These are phyloP conservation scores for Candolleomyces efflorescens DNA, from an alignment of 768 basidiomycete species.

Conservation along the genomic window DNA sequence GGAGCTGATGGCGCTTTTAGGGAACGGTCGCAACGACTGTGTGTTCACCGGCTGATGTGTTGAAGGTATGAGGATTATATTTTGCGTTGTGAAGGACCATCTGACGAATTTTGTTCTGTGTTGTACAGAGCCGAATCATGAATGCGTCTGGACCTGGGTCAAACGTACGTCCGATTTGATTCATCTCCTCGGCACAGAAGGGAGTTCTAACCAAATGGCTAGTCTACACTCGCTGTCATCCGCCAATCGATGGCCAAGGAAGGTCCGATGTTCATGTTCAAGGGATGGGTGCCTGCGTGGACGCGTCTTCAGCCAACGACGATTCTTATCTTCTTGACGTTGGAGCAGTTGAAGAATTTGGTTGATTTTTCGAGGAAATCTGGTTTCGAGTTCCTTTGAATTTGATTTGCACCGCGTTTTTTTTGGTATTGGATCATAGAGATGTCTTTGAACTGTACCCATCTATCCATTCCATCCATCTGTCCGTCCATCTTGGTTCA, in stretches of 20 bases:
- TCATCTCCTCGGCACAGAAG: no score
- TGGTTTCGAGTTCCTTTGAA: conserved; percentile 29
- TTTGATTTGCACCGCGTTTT: no score
- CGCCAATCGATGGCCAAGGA: conserved; percentile 63
- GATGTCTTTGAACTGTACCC: no score
- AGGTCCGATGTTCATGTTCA: conserved; percentile 89
- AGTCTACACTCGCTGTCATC: conserved; percentile 74
- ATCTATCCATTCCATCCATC: no score
- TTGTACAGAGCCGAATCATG: conserved; percentile 73
- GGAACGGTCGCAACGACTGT: conserved; percentile 88
- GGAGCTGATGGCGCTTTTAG: conserved; percentile 24
- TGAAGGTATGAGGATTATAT: conserved; percentile 45
- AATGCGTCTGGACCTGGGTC: conserved; percentile 82
- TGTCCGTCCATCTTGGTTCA: no score
- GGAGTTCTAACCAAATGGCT: no score
- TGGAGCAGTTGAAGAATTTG: conserved; percentile 74
- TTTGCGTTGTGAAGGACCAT: no score
- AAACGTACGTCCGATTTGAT: conserved; percentile 60
- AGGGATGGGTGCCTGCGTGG: conserved; percentile 90
- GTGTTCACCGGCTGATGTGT: conserved; percentile 84
- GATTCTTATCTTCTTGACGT: conserved; percentile 80
- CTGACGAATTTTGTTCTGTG: background rate
- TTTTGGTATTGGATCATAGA: no score
- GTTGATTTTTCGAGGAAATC: conserved; percentile 56
- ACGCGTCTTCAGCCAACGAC: conserved; percentile 82